Percentiles rank a stretch among this genome's conserved stretches.
Evolutionary conservation across 2,329 filamentous ascomycete species (phyloP).

Genomic region (Nigrospora oryzae): DNA sequence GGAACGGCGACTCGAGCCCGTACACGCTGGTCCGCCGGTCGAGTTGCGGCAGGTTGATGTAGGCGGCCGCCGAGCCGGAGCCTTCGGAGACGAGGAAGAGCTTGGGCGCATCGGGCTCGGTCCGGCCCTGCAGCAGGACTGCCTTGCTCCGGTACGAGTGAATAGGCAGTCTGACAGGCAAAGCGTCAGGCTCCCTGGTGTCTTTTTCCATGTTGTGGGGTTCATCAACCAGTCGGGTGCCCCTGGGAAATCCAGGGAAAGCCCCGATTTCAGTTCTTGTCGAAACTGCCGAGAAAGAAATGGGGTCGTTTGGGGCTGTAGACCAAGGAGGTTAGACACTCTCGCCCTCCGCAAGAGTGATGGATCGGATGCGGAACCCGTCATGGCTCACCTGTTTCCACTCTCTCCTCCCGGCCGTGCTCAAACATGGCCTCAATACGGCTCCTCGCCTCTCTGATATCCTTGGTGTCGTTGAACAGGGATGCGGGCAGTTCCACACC

Average conservation of each 20-base stretch:
- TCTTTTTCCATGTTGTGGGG: too few relatives aligned
- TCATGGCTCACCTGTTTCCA: too few relatives aligned
- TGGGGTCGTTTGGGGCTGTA: too few relatives aligned
- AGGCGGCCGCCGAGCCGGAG: constrained; percentile 15
- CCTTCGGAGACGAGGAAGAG: constrained; percentile 20
- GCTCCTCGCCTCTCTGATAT: constrained; percentile 9
- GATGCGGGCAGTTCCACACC: constrained; percentile 9
- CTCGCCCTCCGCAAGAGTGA: too few relatives aligned
- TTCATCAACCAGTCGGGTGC: too few relatives aligned
- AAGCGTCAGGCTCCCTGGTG: background rate
- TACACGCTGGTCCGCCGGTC: constrained; percentile 13
- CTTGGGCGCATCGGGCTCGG: constrained; percentile 7
- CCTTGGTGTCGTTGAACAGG: constrained; percentile 11
- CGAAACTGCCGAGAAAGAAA: too few relatives aligned
- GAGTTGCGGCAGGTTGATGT: constrained; percentile 15
- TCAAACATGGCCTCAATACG: constrained; percentile 5
- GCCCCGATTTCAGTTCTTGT: too few relatives aligned
- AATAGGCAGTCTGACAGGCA: constrained; percentile 1
- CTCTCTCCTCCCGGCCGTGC: background rate
- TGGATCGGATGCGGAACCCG: too few relatives aligned
- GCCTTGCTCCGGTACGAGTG: constrained; percentile 11
- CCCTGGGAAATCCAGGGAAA: too few relatives aligned
- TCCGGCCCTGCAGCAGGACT: constrained; percentile 15
- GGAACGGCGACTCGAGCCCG: constrained; percentile 19
- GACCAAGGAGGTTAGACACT: too few relatives aligned